Evolutionary conservation across 2,329 filamentous ascomycete genomes (phyloP).

Genomic region (Trichothecium roseum): DNA sequence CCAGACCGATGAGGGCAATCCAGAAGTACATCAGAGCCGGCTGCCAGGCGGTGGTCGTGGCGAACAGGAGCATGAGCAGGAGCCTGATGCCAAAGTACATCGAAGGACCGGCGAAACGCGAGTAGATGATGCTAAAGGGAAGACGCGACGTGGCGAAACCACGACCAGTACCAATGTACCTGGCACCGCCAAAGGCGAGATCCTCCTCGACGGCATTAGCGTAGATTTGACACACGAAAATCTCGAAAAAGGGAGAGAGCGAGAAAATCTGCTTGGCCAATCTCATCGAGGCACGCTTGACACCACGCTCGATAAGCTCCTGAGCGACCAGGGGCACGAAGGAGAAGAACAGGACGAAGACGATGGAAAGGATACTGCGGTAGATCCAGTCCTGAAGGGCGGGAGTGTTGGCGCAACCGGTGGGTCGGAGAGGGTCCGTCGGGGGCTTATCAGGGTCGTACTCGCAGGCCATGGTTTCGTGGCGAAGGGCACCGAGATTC

Average conservation of each 20-base stretch:
- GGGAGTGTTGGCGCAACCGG: constrained; percentile 77
- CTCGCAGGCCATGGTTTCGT: constrained; percentile 79
- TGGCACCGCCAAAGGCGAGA: constrained; percentile 88
- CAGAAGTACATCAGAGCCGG: constrained; percentile 89
- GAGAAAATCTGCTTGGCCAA: constrained; percentile 93
- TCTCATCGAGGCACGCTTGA: constrained; percentile 84
- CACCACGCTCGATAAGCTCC: constrained; percentile 88
- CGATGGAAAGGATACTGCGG: constrained; percentile 89
- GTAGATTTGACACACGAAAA: constrained; percentile 98
- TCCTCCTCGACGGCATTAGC: constrained; percentile 92
- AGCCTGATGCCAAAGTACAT: constrained; percentile 90
- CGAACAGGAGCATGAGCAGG: constrained; percentile 90
- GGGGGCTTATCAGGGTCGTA: constrained; percentile 83
- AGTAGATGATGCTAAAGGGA: constrained; percentile 94
- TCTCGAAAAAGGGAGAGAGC: constrained; percentile 91
- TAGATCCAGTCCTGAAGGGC: constrained; percentile 89
- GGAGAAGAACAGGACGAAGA: constrained; percentile 97
- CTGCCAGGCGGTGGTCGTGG: constrained; percentile 86
- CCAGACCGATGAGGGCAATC: constrained; percentile 80
- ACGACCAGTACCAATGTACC: constrained; percentile 98
- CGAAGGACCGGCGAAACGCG: constrained; percentile 88
- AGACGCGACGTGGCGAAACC: constrained; percentile 97
- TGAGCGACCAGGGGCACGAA: constrained; percentile 91
- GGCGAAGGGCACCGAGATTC: constrained; percentile 76
- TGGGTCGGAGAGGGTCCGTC: constrained; percentile 82